phyloP scores from a whole-genome alignment of 139 green algal species.

The Chlamydomonas asymmetrica region DNA sequence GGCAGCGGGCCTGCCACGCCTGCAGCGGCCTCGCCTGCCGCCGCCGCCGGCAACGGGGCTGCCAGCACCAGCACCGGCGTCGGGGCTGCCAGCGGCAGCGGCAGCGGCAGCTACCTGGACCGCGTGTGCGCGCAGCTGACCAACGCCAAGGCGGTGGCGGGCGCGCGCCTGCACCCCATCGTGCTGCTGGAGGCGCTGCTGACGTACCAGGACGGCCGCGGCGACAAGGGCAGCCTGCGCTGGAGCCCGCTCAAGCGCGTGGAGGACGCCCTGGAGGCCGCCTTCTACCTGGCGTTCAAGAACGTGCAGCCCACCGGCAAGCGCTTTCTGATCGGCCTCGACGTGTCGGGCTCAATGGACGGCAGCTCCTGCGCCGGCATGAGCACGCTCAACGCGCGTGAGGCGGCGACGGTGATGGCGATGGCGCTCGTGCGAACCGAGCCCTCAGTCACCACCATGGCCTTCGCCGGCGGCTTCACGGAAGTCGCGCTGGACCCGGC shows the following conservation, averaged over 20 bases:
- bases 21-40: background rate
- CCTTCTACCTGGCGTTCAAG: constrained; percentile 37
- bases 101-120: background rate
- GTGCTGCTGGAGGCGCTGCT: constrained; percentile 23
- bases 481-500: no score
- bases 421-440: constrained; percentile 26
- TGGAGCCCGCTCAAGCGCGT: background rate
- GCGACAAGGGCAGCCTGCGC: background rate
- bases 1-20: no score
- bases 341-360: constrained; percentile 36
- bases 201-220: constrained; percentile 7
- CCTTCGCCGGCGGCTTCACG: constrained; percentile 8
- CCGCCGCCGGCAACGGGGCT: background rate
- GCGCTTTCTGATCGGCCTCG: constrained; percentile 30
- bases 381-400: background rate
- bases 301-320: constrained; percentile 27
- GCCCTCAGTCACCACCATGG: constrained; percentile 16
- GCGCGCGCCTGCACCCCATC: constrained; percentile 17
- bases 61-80: no score
- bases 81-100: background rate
- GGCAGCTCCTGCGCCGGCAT: constrained; percentile 11
- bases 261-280: constrained; percentile 14
- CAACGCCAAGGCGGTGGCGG: background rate
- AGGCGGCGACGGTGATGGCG: constrained; percentile 20
- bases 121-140: background rate